phyloP scores from a whole-genome alignment of 805 yeast species.

The Henningerozyma blattae region DNA sequence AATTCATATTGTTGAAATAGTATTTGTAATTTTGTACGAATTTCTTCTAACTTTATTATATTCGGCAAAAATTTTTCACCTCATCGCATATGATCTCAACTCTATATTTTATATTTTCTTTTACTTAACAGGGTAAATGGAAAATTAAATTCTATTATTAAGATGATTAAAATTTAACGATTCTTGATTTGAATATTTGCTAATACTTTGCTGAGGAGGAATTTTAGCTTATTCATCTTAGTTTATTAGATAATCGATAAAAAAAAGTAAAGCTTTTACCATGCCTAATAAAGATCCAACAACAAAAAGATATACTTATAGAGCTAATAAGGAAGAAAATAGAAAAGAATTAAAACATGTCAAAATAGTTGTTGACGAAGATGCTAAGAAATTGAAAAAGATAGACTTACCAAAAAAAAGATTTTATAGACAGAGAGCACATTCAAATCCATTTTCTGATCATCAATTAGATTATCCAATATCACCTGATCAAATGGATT shows the following conservation, averaged over 20 bases:
- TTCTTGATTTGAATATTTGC: neutral
- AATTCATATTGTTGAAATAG: too few species aligned
- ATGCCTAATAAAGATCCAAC: slow-evolving; percentile 10
- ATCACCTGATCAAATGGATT: slow-evolving; percentile 75
- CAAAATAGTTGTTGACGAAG: slow-evolving; percentile 28
- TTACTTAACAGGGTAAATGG: too few species aligned
- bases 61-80: neutral
- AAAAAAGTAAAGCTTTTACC: too few species aligned
- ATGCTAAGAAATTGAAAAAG: slow-evolving; percentile 5
- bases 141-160: too few species aligned
- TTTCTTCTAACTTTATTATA: neutral
- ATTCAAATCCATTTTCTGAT: slow-evolving; percentile 94
- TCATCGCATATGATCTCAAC: slow-evolving; percentile 3
- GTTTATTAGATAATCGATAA: too few species aligned
- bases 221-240: neutral
- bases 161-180: too few species aligned
- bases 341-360: slow-evolving; percentile 37
- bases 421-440: slow-evolving; percentile 93
- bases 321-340: slow-evolving; percentile 36
- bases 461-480: slow-evolving; percentile 83
- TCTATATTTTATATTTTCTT: too few species aligned
- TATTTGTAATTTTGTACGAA: too few species aligned
- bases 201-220: neutral
- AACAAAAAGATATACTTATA: slow-evolving; percentile 29
- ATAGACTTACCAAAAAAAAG: slow-evolving; percentile 67